A percentile compares a stretch with the other conserved stretches of the same genome.
Evolutionary conservation across 2,329 filamentous ascomycete genomes (phyloP).

Genomic region (Botrytis aclada): DNA sequence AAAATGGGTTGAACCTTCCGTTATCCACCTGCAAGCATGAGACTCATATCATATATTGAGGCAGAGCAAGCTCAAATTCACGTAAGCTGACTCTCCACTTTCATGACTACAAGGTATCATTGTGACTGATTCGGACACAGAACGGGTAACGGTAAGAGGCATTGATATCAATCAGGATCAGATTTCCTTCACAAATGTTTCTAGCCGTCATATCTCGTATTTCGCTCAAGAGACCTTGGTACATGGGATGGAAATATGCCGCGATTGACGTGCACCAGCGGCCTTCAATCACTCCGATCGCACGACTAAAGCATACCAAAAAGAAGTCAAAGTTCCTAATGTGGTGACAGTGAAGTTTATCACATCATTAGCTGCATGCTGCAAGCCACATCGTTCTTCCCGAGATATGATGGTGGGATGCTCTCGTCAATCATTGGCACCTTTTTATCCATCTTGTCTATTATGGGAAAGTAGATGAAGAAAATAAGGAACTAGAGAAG

Average conservation of each 20-base stretch:
- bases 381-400: not conserved
- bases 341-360: constrained; percentile 6
- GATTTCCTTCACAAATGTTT: not conserved
- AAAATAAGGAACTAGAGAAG: too few relatives aligned
- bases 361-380: constrained; percentile 12
- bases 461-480: not conserved
- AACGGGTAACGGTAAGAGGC: not conserved
- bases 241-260: constrained; percentile 10
- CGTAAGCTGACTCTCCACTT: constrained; percentile 11
- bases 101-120: not conserved
- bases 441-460: not conserved
- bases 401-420: not conserved
- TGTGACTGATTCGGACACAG: not conserved
- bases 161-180: not conserved
- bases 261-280: constrained; percentile 2
- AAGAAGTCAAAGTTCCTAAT: not conserved
- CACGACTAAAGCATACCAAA: not conserved
- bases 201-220: not conserved
- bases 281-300: not conserved
- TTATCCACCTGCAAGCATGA: not conserved
- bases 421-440: not conserved
- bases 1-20: not conserved
- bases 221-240: not conserved
- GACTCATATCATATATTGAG: not conserved
- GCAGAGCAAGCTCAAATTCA: not conserved